phyloP scores from a whole-genome alignment of 2,329 filamentous ascomycete genomes.

The Cytospora piceicola region DNA sequence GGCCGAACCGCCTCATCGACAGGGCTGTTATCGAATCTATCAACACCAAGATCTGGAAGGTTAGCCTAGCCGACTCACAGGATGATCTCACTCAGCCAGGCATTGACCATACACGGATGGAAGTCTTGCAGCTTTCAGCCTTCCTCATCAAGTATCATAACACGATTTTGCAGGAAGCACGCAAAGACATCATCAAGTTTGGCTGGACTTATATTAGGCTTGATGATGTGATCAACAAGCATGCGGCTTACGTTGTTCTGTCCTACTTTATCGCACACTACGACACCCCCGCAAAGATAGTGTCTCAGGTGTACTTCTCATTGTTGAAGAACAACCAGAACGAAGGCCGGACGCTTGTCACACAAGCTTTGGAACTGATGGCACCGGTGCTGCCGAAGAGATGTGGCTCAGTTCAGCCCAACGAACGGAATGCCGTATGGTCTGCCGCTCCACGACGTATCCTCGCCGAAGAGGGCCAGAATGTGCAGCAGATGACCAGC shows the following conservation, averaged over 20 bases:
- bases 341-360: slow-evolving; percentile 88
- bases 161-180: slow-evolving; percentile 81
- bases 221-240: slow-evolving; percentile 99
- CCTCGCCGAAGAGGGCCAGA: slow-evolving; percentile 90
- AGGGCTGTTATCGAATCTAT: slow-evolving; percentile 86
- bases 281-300: slow-evolving; percentile 94
- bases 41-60: slow-evolving; percentile 91
- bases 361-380: slow-evolving; percentile 90
- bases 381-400: slow-evolving; percentile 92
- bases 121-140: slow-evolving; percentile 91
- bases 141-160: slow-evolving; percentile 96
- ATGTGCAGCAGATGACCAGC: slow-evolving; percentile 92
- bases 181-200: slow-evolving; percentile 99
- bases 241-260: slow-evolving; percentile 95
- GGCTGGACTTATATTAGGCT: slow-evolving; percentile 97
- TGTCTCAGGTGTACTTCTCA: slow-evolving; percentile 91
- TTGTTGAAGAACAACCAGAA: slow-evolving; percentile 92
- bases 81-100: slow-evolving; percentile 85
- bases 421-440: slow-evolving; percentile 82
- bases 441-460: slow-evolving; percentile 89
- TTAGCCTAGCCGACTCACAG: slow-evolving; percentile 77
- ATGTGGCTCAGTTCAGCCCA: slow-evolving; percentile 63
- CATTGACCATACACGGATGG: slow-evolving; percentile 95
- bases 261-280: slow-evolving; percentile 98
- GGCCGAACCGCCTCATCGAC: slow-evolving; percentile 71